Base-by-base conservation (phyloP, 202 grass and related monocot genomes). In the Eragrostis tef region DNA sequence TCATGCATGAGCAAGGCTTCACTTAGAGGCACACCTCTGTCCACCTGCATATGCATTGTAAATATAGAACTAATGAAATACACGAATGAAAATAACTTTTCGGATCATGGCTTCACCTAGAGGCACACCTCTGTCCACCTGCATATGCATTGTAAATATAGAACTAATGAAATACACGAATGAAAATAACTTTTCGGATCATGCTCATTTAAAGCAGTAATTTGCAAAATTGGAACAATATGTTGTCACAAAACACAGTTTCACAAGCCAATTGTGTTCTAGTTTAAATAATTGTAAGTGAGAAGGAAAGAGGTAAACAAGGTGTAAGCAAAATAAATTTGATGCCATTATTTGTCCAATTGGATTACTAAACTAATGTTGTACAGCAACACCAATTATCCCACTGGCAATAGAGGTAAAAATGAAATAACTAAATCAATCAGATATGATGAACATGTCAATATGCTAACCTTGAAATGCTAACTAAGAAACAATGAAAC, bases 1-100 rank as follows among this genome's bases (percentile, higher is more conserved):
- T 98, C 96, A 81, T 98, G 96, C 96, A 98, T 98, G 62, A 98
- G 79, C 65, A 98, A 81, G 71, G 96, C 96, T 88, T 98, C 96
- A 85, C 92, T 93, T 66, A 98, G 70, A 71, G 93, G 89, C 42
- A 98, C 96, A 63, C 96, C 96, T 89, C 90, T 98, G 87, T 98
- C 93, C 43, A 98, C 96, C 96, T 98, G 82, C 27, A 84, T 63
- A 77, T 67, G 50, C 50, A 84, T n/a, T 15, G 21, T 58, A n/a
- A 48, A 86, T 73, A 24, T 19, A 61, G 46, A 67, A 74, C 21
- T 42, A 58, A 58, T 19, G 12, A 59, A 62, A 81, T 58, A 80
- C 53, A 80, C 46, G 9, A 20, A 52, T 24, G 36, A 62, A 49
- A 25, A 34, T 61, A 13, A 74, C 60, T 19, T 9, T 44, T 36